A percentile compares a stretch with the other conserved stretches of the same genome.
Evolutionary conservation across 345 rosid genomes (phyloP).

Genomic region (Camelina sativa): DNA sequence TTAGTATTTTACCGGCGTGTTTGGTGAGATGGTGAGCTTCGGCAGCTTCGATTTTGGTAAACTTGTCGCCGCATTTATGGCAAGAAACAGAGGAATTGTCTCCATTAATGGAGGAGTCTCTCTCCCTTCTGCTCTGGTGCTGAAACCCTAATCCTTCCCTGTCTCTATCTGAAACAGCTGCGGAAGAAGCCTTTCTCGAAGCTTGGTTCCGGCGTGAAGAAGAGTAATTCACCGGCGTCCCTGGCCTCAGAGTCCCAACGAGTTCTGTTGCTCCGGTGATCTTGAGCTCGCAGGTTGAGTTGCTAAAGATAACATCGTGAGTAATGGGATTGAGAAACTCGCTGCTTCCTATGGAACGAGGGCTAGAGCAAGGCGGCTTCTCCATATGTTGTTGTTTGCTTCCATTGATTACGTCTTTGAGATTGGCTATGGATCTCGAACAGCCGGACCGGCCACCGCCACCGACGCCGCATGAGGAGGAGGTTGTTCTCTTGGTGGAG

Average conservation of each 20-base stretch:
- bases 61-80: constrained; percentile 92
- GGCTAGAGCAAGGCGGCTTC: constrained; percentile 95
- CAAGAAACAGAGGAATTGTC: constrained; percentile 66
- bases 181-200: constrained; percentile 44
- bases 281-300: constrained; percentile 91
- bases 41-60: constrained; percentile 85
- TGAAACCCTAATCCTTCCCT: constrained; percentile 50
- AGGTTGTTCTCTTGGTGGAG: constrained; percentile 54
- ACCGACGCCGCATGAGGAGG: neutral
- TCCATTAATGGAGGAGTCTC: constrained; percentile 49
- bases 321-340: constrained; percentile 96
- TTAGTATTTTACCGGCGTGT: constrained; percentile 71
- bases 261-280: constrained; percentile 66
- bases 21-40: constrained; percentile 94
- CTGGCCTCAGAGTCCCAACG: constrained; percentile 84
- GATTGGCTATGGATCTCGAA: constrained; percentile 95
- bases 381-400: constrained; percentile 75
- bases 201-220: constrained; percentile 56
- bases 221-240: constrained; percentile 80
- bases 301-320: constrained; percentile 87
- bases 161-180: constrained; percentile 57
- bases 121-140: constrained; percentile 54
- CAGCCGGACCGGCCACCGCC: constrained; percentile 69
- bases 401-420: constrained; percentile 95
- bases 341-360: constrained; percentile 97